A percentile compares a stretch with the other conserved stretches of the same genome.
Evolutionary conservation across 129 eudicot species (phyloP).

Genomic region (Flaveria bidentis): DNA sequence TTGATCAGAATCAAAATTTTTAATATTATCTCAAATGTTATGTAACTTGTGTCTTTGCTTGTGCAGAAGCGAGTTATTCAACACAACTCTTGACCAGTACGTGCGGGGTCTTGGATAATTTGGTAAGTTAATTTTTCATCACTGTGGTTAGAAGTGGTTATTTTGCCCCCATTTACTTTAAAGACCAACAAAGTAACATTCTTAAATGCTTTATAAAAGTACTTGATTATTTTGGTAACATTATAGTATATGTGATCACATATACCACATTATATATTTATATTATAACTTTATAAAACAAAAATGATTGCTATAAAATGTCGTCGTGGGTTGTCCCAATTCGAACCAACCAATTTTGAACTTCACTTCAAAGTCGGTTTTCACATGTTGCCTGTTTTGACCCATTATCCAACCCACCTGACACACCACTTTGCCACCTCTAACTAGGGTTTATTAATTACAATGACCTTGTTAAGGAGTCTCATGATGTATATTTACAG

Average conservation of each 20-base stretch:
- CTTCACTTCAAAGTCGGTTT: neutral
- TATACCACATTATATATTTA: neutral
- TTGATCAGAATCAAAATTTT: neutral
- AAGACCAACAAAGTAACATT: neutral
- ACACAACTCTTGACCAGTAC: slow-evolving; percentile 75
- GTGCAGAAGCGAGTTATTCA: slow-evolving; percentile 66
- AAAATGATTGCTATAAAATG: neutral
- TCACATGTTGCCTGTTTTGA: neutral
- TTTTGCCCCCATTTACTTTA: neutral
- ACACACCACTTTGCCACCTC: neutral
- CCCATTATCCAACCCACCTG: neutral
- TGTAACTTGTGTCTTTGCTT: slow-evolving; percentile 13
- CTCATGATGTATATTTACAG: no score
- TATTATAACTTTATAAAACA: neutral
- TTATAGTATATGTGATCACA: neutral
- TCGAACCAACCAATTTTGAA: neutral
- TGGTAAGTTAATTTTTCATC: slow-evolving; percentile 20
- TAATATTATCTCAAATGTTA: neutral
- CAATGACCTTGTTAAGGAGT: no score
- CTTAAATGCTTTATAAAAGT: neutral
- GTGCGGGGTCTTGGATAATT: slow-evolving; percentile 77
- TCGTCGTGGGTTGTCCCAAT: neutral
- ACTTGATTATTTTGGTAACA: neutral
- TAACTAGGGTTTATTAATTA: neutral
- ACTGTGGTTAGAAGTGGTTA: slow-evolving; percentile 15